Percentiles rank a stretch among this genome's conserved stretches.
Evolutionary conservation across 371 early-diverging fungal species (phyloP).

Genomic region (Funneliformis caledonium): DNA sequence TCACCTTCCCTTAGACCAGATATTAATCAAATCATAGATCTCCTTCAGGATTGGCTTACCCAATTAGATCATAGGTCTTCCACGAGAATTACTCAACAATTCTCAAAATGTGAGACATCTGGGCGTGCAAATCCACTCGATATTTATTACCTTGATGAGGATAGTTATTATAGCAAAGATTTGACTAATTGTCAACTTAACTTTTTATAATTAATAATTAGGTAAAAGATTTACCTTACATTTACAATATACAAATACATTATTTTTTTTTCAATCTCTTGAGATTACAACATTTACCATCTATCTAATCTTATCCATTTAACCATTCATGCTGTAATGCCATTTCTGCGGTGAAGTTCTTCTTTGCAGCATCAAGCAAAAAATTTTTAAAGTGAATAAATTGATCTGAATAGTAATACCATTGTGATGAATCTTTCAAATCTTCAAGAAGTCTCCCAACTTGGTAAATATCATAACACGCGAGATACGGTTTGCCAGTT

Average conservation of each 20-base stretch:
- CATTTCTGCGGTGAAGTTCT: background rate
- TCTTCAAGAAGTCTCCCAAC: background rate
- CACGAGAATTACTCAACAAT: background rate
- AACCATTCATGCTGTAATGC: slow-evolving; percentile 18
- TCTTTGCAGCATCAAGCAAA: background rate
- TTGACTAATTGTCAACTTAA: background rate
- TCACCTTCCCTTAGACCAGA: background rate
- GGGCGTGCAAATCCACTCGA: background rate
- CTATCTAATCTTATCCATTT: background rate
- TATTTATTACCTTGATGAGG: background rate
- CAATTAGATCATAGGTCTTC: background rate
- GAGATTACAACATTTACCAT: too few species aligned
- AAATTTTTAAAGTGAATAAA: background rate
- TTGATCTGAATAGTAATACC: background rate
- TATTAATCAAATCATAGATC: slow-evolving; percentile 3
- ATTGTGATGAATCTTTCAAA: background rate
- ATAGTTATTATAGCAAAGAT: background rate
- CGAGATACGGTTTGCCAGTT: background rate
- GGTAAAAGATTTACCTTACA: too few species aligned
- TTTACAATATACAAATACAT: too few species aligned
- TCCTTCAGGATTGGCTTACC: background rate
- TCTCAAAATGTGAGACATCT: background rate
- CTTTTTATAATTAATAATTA: too few species aligned
- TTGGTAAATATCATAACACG: slow-evolving; percentile 18
- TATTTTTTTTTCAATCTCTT: too few species aligned